phyloP scores from a whole-genome alignment of 2,329 filamentous ascomycete species.

The Orbilia blumenaviensis region DNA sequence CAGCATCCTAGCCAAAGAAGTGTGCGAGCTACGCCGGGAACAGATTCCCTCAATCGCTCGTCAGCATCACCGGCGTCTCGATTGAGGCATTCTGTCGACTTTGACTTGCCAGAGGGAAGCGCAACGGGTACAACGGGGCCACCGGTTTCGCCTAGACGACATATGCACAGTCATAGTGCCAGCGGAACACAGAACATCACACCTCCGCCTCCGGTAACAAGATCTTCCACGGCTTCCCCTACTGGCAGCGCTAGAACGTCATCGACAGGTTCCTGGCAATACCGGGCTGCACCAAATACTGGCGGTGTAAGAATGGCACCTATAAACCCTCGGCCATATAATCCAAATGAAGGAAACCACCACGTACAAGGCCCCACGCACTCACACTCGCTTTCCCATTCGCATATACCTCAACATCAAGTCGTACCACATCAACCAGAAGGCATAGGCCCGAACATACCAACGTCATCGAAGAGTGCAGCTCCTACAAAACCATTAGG shows the following conservation, averaged over 20 bases:
- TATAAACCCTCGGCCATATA: slow-evolving; percentile 41
- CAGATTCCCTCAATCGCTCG: slow-evolving; percentile 29
- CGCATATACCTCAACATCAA: slow-evolving; percentile 26
- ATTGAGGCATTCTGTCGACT: slow-evolving; percentile 41
- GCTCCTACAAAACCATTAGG: slow-evolving; percentile 40
- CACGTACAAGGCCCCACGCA: not conserved
- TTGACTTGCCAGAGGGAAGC: slow-evolving; percentile 29
- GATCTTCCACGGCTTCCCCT: slow-evolving; percentile 50
- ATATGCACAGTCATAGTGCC: slow-evolving; percentile 38
- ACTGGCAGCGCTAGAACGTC: slow-evolving; percentile 35
- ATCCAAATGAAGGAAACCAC: slow-evolving; percentile 40
- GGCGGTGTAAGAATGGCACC: slow-evolving; percentile 34
- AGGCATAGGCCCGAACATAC: slow-evolving; percentile 41
- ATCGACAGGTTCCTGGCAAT: slow-evolving; percentile 49
- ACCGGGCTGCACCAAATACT: slow-evolving; percentile 40
- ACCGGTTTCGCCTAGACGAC: slow-evolving; percentile 33
- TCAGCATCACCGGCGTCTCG: slow-evolving; percentile 36
- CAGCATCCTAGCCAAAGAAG: slow-evolving; percentile 36
- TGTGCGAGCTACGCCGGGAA: slow-evolving; percentile 2
- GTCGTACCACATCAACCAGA: slow-evolving; percentile 22
- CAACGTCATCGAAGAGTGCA: slow-evolving; percentile 28
- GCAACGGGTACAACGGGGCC: slow-evolving; percentile 8
- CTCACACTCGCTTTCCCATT: slow-evolving; percentile 11
- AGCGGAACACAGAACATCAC: slow-evolving; percentile 31
- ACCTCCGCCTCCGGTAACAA: slow-evolving; percentile 39